phyloP scores from a whole-genome alignment of 345 rosid genomes.

The Gynandropsis gynandra region DNA sequence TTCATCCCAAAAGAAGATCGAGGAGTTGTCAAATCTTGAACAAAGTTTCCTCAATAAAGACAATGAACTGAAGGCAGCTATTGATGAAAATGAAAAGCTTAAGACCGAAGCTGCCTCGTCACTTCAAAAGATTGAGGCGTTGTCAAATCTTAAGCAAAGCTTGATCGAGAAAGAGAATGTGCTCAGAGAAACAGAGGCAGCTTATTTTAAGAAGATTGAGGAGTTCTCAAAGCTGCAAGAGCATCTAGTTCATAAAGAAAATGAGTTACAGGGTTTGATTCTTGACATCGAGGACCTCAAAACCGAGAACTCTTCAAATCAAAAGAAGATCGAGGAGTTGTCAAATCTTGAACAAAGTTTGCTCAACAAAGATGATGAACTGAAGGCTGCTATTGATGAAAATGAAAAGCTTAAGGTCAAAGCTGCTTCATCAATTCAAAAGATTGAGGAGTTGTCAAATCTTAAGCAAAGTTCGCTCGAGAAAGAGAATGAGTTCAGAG shows the following conservation, averaged over 20 bases:
- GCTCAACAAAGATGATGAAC: too few species aligned
- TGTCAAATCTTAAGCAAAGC: conserved; percentile 11
- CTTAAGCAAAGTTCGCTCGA: conserved; percentile 8
- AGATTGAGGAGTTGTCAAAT: conserved; percentile 20
- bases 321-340: too few species aligned
- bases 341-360: too few species aligned
- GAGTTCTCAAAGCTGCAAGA: too few species aligned
- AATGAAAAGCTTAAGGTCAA: conserved; percentile 34
- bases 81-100: conserved; percentile 56
- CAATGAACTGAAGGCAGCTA: conserved; percentile 52
- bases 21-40: conserved; percentile 49
- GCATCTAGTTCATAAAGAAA: too few species aligned
- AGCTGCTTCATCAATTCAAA: conserved; percentile 51
- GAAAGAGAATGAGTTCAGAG: too few species aligned
- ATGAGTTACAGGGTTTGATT: too few species aligned
- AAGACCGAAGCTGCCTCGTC: conserved; percentile 18
- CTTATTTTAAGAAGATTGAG: too few species aligned
- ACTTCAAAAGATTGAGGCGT: conserved; percentile 17
- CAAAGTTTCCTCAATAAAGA: conserved; percentile 35
- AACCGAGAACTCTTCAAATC: too few species aligned
- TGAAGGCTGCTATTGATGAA: conserved; percentile 45
- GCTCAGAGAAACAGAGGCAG: conserved; percentile 48
- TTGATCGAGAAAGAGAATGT: conserved; percentile 16
- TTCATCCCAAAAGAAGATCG: conserved; percentile 41
- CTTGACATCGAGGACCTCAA: too few species aligned